These are phyloP conservation scores for Spencermartinsiella ligniputridi DNA, from an alignment of 1,139 yeast species.

Conservation along the genomic window DNA sequence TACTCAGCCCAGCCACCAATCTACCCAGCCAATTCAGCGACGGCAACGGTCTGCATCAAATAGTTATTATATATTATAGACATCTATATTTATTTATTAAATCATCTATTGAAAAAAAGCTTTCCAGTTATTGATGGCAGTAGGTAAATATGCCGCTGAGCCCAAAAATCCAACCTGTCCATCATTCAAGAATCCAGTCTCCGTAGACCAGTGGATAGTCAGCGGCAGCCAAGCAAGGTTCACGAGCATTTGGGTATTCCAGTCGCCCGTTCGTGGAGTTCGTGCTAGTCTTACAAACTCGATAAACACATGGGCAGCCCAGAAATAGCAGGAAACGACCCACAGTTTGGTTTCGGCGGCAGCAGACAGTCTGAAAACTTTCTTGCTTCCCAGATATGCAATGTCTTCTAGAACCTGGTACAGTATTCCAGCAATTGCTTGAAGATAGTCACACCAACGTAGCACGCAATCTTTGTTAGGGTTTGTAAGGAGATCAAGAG, in stretches of 20 bases:
- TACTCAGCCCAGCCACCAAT: too few relatives aligned
- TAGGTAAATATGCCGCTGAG: slow-evolving; percentile 32
- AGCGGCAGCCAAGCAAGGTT: slow-evolving; percentile 40
- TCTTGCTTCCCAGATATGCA: slow-evolving; percentile 39
- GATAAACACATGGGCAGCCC: slow-evolving; percentile 40
- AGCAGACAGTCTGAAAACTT: slow-evolving; percentile 30
- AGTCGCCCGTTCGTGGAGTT: slow-evolving; percentile 18
- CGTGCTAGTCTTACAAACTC: slow-evolving; percentile 28
- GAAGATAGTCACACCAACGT: slow-evolving; percentile 31
- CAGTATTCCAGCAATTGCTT: slow-evolving; percentile 34
- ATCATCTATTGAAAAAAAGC: slow-evolving; percentile 6
- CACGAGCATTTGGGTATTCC: slow-evolving; percentile 29
- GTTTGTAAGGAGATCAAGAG: slow-evolving; percentile 25
- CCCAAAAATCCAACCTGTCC: slow-evolving; percentile 38
- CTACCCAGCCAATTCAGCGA: too few relatives aligned
- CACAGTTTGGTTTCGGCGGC: slow-evolving; percentile 32
- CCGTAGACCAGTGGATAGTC: slow-evolving; percentile 42
- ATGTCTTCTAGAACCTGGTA: slow-evolving; percentile 41
- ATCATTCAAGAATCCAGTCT: slow-evolving; percentile 33
- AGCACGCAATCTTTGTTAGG: slow-evolving; percentile 22
- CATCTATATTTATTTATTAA: slow-evolving; percentile 6
- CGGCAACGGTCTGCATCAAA: slow-evolving; percentile 9
- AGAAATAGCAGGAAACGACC: slow-evolving; percentile 36
- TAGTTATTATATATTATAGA: slow-evolving; percentile 14
- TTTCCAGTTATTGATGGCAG: slow-evolving; percentile 24